Evolutionary conservation across 768 basidiomycete species (phyloP), one percentile per base, ranked within the genome.

Genomic region (Collybia nuda): DNA sequence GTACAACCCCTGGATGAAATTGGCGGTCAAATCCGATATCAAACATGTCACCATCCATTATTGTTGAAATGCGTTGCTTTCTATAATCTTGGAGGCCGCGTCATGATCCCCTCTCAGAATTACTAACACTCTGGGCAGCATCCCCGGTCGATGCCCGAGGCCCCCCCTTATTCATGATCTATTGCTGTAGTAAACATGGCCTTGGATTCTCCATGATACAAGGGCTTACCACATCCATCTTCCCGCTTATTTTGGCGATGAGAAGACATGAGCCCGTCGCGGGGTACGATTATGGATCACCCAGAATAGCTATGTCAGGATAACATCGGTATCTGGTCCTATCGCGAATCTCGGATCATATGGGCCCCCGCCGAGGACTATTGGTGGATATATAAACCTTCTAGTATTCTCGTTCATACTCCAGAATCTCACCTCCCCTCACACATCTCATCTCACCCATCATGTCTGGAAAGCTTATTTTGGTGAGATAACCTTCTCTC

Each of bases 401-500:
- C 40, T 14, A 6, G 18, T 40, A 19, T n/a, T 4, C 5, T 19
- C 19, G 6, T 40, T 23, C 22, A 19, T 37, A 42, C 9, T 19
- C 17, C 50, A 55, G 36, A 23, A 36, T 24, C 22, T 45, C 32
- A 47, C 48, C 21, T 19, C 29, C 38, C 43, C 49, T 18, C 50
- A 43, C 21, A 49, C 37, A 45, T 28, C 18, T 32, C 43, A 36
- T 21, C 22, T 32, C 11, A 28, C 41, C n/a, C 29, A 44, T 22
- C 29, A 59, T 56, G 57, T 48, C 60, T 53, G 60, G 49, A 53
- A 51, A 59, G 32, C 57, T 61, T 21, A 44, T 61, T 49, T 48
- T 61, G 53, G 60, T 61, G 19, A 24, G 22, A 48, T 47, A 15
- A 44, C 28, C 26, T 39, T 37, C 7, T n/a, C 18, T n/a, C 36